Percentiles rank a stretch among this genome's conserved stretches.
Conservation (phyloP, 805 yeast genomes). For the Pichia gijzeniarum region DNA sequence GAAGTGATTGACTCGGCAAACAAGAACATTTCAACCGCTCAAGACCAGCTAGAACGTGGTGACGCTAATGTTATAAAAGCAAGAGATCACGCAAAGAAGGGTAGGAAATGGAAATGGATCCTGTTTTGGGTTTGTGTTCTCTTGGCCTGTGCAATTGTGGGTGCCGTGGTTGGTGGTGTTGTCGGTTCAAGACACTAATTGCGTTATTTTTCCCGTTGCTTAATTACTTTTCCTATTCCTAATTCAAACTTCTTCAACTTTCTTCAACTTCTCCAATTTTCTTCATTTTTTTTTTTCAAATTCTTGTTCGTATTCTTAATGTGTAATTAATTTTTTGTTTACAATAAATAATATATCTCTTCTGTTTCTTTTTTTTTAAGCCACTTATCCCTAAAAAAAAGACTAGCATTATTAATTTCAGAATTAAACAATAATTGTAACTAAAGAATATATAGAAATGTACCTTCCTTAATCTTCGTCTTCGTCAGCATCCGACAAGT, state of each 20-base stretch:
- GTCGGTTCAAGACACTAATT: conserved; percentile 27
- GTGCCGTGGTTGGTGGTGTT: conserved; percentile 60
- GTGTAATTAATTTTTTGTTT: neutral
- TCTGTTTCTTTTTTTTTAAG: neutral
- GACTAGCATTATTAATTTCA: no score
- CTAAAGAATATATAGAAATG: neutral
- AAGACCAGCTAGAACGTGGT: conserved; percentile 87
- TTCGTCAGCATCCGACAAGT: neutral
- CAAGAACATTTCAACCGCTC: conserved; percentile 75
- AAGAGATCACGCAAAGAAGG: conserved; percentile 77
- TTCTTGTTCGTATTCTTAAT: neutral
- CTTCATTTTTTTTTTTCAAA: no score
- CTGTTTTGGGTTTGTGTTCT: conserved; percentile 60
- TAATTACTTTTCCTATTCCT: no score
- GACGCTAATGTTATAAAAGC: conserved; percentile 92
- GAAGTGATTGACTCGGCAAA: conserved; percentile 77
- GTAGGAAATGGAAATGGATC: conserved; percentile 88
- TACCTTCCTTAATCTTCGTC: neutral
- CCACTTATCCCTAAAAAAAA: no score
- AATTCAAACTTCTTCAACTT: no score
- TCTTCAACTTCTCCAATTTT: no score
- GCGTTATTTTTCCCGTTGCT: neutral
- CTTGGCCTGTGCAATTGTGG: conserved; percentile 57
- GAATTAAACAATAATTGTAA: no score
- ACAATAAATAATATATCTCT: neutral